phyloP scores from a whole-genome alignment of 2,329 filamentous ascomycete species.

The Taxawa tesnikishii region DNA sequence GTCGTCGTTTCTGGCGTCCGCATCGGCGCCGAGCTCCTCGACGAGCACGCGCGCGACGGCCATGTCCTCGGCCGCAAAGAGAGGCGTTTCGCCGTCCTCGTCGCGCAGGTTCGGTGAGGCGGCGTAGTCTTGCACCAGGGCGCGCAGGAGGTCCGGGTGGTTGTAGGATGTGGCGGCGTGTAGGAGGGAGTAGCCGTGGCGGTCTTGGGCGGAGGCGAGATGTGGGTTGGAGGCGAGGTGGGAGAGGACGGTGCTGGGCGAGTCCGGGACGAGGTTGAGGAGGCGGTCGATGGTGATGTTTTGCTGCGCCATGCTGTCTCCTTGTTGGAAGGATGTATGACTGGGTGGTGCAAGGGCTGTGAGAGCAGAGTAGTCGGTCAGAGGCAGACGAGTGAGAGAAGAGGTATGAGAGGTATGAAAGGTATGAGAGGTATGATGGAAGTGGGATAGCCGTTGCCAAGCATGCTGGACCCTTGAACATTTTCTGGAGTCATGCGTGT shows the following conservation, averaged over 20 bases:
- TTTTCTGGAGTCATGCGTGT: no score
- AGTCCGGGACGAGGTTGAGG: slow-evolving; percentile 60
- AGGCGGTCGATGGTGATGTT: slow-evolving; percentile 33
- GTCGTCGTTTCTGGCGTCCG: slow-evolving; percentile 54
- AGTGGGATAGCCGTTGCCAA: no score
- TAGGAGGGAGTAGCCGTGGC: slow-evolving; percentile 85
- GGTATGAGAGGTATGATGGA: no score
- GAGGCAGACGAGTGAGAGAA: no score
- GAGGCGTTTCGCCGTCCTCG: slow-evolving; percentile 85
- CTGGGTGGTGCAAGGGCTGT: no score
- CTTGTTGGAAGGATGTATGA: no score
- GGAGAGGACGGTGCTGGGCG: slow-evolving; percentile 58
- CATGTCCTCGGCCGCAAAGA: slow-evolving; percentile 80
- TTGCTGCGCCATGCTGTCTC: slow-evolving; percentile 17
- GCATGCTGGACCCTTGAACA: no score
- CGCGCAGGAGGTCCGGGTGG: slow-evolving; percentile 66
- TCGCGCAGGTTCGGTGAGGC: slow-evolving; percentile 74
- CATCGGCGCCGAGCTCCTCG: slow-evolving; percentile 67
- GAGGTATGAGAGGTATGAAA: no score
- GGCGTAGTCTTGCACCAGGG: slow-evolving; percentile 61
- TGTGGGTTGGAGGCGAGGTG: slow-evolving; percentile 62
- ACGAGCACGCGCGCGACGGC: slow-evolving; percentile 69
- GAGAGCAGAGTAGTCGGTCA: no score
- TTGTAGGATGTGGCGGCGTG: slow-evolving; percentile 91
- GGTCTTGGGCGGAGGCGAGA: slow-evolving; percentile 72